These are phyloP conservation scores for Puccinia triticina DNA, from an alignment of 1,284 basidiomycete genomes.

Conservation along the genomic window DNA sequence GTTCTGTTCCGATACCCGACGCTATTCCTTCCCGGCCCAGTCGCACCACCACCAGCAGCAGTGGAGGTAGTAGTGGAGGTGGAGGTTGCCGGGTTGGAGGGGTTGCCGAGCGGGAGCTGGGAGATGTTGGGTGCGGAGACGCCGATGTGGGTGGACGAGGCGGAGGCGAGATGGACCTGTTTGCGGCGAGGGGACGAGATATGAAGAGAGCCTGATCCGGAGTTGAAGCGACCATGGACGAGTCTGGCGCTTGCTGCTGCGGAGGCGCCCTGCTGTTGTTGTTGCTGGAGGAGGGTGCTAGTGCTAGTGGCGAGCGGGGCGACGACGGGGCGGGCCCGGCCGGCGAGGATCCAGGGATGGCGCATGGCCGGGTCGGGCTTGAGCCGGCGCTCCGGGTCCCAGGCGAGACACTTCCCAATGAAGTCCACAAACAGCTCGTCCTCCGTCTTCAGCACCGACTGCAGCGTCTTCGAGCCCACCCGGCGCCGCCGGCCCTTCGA, in stretches of 20 bases:
- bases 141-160: background rate
- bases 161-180: constrained; percentile 1
- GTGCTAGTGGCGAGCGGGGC: background rate
- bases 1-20: background rate
- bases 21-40: constrained; percentile 4
- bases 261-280: background rate
- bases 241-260: background rate
- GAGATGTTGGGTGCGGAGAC: background rate
- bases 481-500: constrained; percentile 91
- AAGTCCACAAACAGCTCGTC: constrained; percentile 66
- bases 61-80: background rate
- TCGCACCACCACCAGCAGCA: background rate
- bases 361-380: constrained; percentile 82
- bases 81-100: background rate
- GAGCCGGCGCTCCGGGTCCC: constrained; percentile 95
- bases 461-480: constrained; percentile 85
- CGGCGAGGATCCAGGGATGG: constrained; percentile 58
- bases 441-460: constrained; percentile 83
- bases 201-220: background rate
- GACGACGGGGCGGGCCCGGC: constrained; percentile 4
- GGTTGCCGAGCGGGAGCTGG: background rate
- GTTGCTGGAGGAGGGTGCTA: background rate
- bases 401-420: constrained; percentile 89
- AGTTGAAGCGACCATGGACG: constrained; percentile 15
- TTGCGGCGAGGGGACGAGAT: constrained; percentile 48